phyloP scores from a whole-genome alignment of 2,329 filamentous ascomycete species.

The Neonectria coccinea region DNA sequence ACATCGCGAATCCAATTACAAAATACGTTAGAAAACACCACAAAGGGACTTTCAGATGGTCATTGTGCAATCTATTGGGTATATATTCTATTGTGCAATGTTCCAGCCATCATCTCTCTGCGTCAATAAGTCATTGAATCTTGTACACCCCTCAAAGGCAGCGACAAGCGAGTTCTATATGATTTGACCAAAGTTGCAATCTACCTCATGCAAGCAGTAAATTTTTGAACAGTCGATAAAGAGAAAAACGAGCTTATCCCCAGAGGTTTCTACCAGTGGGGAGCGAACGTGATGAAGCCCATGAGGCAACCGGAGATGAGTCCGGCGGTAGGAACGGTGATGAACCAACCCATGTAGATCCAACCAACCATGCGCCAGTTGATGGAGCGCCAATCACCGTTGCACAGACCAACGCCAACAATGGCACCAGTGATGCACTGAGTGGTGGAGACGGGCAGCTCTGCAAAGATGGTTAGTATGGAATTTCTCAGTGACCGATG shows the following conservation, averaged over 20 bases:
- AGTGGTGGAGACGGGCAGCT: slow-evolving; percentile 72
- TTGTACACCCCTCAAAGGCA: background rate
- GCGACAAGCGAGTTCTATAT: background rate
- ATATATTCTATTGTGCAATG: slow-evolving; percentile 16
- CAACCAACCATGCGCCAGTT: slow-evolving; percentile 73
- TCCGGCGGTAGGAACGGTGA: slow-evolving; percentile 69
- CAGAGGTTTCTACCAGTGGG: slow-evolving; percentile 55
- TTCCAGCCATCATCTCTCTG: slow-evolving; percentile 16
- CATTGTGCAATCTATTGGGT: slow-evolving; percentile 2
- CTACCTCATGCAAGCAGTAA: background rate
- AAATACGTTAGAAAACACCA: background rate
- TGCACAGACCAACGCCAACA: slow-evolving; percentile 72
- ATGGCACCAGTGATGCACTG: slow-evolving; percentile 74
- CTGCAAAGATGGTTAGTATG: slow-evolving; percentile 41
- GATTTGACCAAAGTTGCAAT: background rate
- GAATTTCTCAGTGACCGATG: background rate
- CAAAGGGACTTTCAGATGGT: background rate
- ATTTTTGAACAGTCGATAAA: background rate
- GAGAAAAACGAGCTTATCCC: background rate
- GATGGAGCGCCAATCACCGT: slow-evolving; percentile 67
- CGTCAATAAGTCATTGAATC: background rate
- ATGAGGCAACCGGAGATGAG: slow-evolving; percentile 70
- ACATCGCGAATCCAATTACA: background rate
- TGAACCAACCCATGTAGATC: slow-evolving; percentile 71
- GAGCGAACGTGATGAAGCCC: slow-evolving; percentile 72